These are phyloP conservation scores for Sporothrix curviconia DNA, from an alignment of 2,329 filamentous ascomycete genomes.

Conservation along the genomic window DNA sequence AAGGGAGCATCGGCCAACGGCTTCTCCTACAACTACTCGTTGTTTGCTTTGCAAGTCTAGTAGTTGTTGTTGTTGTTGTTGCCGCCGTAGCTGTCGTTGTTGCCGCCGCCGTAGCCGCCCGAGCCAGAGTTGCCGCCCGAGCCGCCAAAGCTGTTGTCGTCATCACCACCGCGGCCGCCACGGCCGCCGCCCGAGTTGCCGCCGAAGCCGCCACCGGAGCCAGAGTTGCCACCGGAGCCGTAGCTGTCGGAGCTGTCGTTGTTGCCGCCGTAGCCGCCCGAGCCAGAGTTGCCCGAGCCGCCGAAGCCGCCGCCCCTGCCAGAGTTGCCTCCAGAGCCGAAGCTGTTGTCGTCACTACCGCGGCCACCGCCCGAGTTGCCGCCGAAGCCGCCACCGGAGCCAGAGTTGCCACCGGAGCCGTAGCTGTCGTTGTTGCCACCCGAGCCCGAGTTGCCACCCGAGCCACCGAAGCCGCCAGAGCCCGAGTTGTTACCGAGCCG, in stretches of 20 bases:
- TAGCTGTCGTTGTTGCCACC: constrained; percentile 12
- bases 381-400: constrained; percentile 1
- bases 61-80: constrained; percentile 15
- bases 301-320: constrained; percentile 20
- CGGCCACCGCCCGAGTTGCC: constrained; percentile 18
- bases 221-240: constrained; percentile 14
- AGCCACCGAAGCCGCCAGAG: constrained; percentile 16
- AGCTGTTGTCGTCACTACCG: no score
- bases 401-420: not conserved
- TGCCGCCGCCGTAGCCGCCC: not conserved
- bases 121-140: constrained; percentile 12
- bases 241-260: constrained; percentile 15
- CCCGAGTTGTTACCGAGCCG: constrained; percentile 19
- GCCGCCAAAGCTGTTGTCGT: constrained; percentile 2
- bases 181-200: constrained; percentile 3
- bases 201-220: constrained; percentile 11
- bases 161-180: not conserved
- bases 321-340: constrained; percentile 22
- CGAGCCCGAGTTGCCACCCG: constrained; percentile 20
- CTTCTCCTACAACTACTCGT: not conserved
- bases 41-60: constrained; percentile 9
- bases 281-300: constrained; percentile 19
- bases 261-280: not conserved
- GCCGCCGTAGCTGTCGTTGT: not conserved
- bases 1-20: not conserved